Evolutionary conservation across 306 rosid species (phyloP).

Genomic region (Castanospermum australe): DNA sequence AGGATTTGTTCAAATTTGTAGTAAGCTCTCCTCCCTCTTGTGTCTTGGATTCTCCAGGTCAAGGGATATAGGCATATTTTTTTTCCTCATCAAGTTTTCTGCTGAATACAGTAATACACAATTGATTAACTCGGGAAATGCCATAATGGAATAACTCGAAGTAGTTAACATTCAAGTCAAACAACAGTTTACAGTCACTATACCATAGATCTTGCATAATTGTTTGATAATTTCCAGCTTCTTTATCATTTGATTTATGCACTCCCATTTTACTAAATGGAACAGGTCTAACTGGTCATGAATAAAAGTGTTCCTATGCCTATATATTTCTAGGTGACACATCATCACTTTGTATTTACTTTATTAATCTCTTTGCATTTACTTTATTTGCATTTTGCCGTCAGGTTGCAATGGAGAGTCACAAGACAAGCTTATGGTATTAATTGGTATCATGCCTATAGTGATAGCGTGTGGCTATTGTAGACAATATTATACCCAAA

Average conservation of each 20-base stretch:
- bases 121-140: background rate
- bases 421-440: no score
- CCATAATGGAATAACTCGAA: background rate
- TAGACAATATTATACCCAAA: no score
- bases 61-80: conserved; percentile 61
- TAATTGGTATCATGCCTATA: no score
- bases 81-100: conserved; percentile 58
- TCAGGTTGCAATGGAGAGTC: no score
- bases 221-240: background rate
- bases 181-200: background rate
- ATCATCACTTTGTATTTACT: no score
- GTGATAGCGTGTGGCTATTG: background rate
- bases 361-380: no score
- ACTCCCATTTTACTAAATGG: background rate
- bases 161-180: background rate
- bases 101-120: conserved; percentile 30
- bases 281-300: no score
- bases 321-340: no score
- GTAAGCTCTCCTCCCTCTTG: conserved; percentile 45
- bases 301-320: no score
- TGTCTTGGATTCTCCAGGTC: conserved; percentile 47
- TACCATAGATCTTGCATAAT: background rate
- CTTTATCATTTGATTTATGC: background rate
- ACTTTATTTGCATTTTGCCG: no score
- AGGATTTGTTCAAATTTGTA: conserved; percentile 81